Evolutionary conservation across 2,329 filamentous ascomycete genomes (phyloP).

Genomic region (Myriosclerotinia duriaeana): DNA sequence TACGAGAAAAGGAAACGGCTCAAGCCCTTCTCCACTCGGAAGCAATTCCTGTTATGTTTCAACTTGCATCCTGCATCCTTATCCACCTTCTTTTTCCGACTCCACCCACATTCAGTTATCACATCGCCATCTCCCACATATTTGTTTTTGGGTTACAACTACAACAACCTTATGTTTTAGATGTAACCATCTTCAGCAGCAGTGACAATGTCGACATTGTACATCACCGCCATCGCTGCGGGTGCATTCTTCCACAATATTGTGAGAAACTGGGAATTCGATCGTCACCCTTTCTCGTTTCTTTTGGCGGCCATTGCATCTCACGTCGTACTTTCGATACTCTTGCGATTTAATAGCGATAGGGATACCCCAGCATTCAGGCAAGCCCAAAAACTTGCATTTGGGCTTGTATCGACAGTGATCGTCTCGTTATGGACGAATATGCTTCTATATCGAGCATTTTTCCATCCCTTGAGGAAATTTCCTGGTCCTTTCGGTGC

Average conservation of each 20-base stretch:
- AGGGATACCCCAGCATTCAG: not conserved
- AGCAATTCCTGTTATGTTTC: too few relatives aligned
- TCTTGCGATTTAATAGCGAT: not conserved
- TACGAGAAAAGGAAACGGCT: too few relatives aligned
- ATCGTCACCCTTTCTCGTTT: slow-evolving; percentile 4
- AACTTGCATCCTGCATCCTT: too few relatives aligned
- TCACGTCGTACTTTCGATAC: not conserved
- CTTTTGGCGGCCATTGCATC: slow-evolving; percentile 1
- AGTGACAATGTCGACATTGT: slow-evolving; percentile 2
- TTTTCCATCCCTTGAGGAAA: slow-evolving; percentile 43
- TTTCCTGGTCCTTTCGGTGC: slow-evolving; percentile 37
- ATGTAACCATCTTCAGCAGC: not conserved
- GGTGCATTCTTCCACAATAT: not conserved
- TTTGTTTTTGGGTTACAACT: not conserved
- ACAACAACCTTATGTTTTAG: not conserved
- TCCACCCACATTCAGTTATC: not conserved
- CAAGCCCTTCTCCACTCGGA: too few relatives aligned
- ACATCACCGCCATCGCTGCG: not conserved
- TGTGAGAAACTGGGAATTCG: slow-evolving; percentile 6
- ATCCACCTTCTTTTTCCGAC: not conserved
- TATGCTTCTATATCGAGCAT: slow-evolving; percentile 55
- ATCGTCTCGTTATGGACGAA: slow-evolving; percentile 34
- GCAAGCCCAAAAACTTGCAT: slow-evolving; percentile 2
- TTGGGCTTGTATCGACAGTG: not conserved
- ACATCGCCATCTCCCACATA: not conserved